Evolutionary conservation across 1,139 yeast species (phyloP), one percentile per base, ranked within the genome.

Genomic region (Debaryomyces coudertii): DNA sequence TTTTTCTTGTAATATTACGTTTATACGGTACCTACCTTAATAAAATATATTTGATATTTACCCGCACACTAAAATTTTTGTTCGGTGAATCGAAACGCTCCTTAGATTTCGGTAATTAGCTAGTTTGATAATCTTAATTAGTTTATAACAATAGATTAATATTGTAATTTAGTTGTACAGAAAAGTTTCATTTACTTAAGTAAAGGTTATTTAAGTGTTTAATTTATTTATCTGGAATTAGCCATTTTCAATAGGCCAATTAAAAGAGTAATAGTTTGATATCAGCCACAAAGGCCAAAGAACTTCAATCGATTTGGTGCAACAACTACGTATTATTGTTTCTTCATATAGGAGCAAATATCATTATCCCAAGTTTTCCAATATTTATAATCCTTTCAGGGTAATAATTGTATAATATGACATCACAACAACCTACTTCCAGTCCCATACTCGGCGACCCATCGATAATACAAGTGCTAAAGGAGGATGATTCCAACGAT

Each of bases 401-500:
- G 12, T 25, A 25, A 9, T 33, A 33, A 20, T 18, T 33, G 36
- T 20, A 33, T 18, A 33, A 11, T 11, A 47, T 44, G 48, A 33
- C 45, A 20, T 42, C 48, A 22, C 42, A 44, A 18, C 47, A 35
- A 47, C 33, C 53, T n/a, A 18, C 22, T 47, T 51, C 61, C 31
- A 62, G 63, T 51, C 62, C 63, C 20, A 51, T 65, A 30, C 53
- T 68, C 33, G 57, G 59, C 47, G 76, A 70, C 50, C 73, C 75
- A 7, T 69, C 75, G 14, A 69, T 70, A 49, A 56, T 69, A 18
- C 61, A 54, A 35, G 56, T 61, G n/a, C 38, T 48, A 8, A 40
- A 36, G 16, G 44, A 42, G 11, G 29, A 20, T 28, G 34, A 20
- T 28, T 48, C 52, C 2, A 50, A 50, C 34, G 42, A 48, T 4